Percentiles rank a stretch among this genome's conserved stretches.
phyloP scores from a whole-genome alignment of 169 alveolate genomes.

The Plasmodium cynomolgi region DNA sequence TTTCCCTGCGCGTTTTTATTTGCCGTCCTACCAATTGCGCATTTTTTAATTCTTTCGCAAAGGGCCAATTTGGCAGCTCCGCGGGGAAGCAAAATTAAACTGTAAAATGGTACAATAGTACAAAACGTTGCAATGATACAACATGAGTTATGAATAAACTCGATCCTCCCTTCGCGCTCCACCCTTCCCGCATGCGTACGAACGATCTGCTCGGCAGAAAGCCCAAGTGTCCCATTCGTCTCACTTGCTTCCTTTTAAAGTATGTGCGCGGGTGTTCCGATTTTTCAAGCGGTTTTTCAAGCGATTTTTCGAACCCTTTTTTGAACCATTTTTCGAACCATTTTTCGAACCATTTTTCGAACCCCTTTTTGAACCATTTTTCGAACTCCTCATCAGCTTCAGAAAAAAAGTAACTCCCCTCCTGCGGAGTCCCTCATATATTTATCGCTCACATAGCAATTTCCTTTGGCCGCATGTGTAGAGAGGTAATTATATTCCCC shows the following conservation, averaged over 20 bases:
- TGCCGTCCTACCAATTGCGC: not conserved
- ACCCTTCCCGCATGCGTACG: not conserved
- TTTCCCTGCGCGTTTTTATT: not conserved
- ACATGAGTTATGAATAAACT: not conserved
- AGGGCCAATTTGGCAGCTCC: not conserved
- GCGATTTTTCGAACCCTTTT: too few relatives aligned
- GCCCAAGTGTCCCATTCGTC: not conserved
- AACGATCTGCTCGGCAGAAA: not conserved
- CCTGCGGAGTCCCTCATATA: not conserved
- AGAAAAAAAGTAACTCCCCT: not conserved
- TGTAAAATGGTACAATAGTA: not conserved
- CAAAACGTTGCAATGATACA: not conserved
- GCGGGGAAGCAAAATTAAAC: not conserved
- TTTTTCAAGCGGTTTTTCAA: not conserved
- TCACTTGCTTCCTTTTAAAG: not conserved
- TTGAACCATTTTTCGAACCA: too few relatives aligned
- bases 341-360: too few relatives aligned
- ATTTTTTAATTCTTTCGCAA: not conserved
- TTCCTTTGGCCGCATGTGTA: not conserved
- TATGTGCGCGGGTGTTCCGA: not conserved
- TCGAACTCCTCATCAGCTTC: not conserved
- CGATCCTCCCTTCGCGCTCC: not conserved
- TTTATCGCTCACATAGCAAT: not conserved
- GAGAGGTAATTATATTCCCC: not conserved
- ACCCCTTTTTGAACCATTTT: too few relatives aligned